phyloP scores from a whole-genome alignment of 371 early-diverging fungal genomes.

The Chytridium lagenaria region DNA sequence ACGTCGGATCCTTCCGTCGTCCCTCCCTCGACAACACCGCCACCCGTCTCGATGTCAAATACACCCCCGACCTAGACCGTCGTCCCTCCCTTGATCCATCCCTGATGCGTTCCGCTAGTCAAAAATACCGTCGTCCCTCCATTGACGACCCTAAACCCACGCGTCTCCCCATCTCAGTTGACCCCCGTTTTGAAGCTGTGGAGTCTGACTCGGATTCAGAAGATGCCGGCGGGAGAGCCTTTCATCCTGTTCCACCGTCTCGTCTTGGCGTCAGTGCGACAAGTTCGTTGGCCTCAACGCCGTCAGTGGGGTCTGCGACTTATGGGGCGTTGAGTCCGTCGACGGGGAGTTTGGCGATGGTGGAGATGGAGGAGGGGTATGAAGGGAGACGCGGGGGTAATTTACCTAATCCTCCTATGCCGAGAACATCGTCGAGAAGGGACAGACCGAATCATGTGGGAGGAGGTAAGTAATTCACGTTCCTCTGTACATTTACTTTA shows the following conservation, averaged over 20 bases:
- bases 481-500: too few relatives aligned
- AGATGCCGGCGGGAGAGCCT: neutral
- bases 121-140: neutral
- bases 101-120: neutral
- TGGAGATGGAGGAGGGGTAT: neutral
- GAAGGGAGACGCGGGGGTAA: neutral
- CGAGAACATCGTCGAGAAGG: neutral
- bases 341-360: neutral
- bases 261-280: too few relatives aligned
- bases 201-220: conserved; percentile 19
- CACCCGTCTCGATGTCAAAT: too few relatives aligned
- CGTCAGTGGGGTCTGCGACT: neutral
- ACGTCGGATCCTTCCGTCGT: too few relatives aligned
- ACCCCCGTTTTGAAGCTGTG: conserved; percentile 21
- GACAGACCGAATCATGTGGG: neutral
- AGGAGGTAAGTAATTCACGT: too few relatives aligned
- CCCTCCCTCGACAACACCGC: conserved; percentile 9
- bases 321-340: neutral
- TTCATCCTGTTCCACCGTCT: neutral
- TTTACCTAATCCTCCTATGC: conserved; percentile 9
- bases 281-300: neutral
- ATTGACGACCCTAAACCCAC: neutral
- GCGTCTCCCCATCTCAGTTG: conserved; percentile 3
- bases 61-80: conserved; percentile 7
- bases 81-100: conserved; percentile 18